phyloP scores from a whole-genome alignment of 2,329 filamentous ascomycete species.

The Fusarium sp. region DNA sequence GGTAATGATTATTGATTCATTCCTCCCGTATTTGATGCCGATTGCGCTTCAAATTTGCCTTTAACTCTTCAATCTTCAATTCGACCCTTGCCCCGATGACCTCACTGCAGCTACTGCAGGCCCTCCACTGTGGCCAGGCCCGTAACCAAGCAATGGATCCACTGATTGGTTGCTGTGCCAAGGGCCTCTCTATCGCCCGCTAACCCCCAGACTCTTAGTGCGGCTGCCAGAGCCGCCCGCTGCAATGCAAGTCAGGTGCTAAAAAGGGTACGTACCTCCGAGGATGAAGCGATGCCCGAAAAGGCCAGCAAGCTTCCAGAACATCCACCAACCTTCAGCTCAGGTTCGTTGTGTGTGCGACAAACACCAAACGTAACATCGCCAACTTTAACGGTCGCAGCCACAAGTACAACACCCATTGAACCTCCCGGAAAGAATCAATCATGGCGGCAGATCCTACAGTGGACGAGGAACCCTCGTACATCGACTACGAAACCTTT shows the following conservation, averaged over 20 bases:
- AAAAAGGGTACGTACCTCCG: constrained; percentile 36
- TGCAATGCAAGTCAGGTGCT: constrained; percentile 14
- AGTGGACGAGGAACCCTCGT: constrained; percentile 73
- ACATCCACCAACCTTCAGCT: constrained; percentile 19
- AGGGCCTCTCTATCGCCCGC: constrained; percentile 3
- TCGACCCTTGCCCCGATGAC: constrained; percentile 35
- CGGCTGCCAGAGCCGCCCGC: not conserved
- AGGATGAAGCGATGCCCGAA: constrained; percentile 39
- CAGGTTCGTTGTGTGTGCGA: constrained; percentile 11
- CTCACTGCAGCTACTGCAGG: constrained; percentile 32
- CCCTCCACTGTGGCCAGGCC: not conserved
- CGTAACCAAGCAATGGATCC: not conserved
- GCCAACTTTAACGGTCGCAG: constrained; percentile 11
- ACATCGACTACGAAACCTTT: constrained; percentile 96
- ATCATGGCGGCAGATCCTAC: constrained; percentile 26
- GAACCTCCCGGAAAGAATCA: not conserved
- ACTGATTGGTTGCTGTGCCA: constrained; percentile 35
- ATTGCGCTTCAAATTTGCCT: not conserved
- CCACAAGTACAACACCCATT: not conserved
- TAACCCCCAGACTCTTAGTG: constrained; percentile 20
- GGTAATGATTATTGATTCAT: not conserved
- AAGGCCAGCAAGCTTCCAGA: constrained; percentile 46
- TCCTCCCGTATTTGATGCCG: not conserved
- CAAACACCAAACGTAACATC: constrained; percentile 13
- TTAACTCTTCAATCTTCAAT: not conserved